phyloP scores from a whole-genome alignment of 2,329 filamentous ascomycete genomes.

The Neoascochyta sp. region DNA sequence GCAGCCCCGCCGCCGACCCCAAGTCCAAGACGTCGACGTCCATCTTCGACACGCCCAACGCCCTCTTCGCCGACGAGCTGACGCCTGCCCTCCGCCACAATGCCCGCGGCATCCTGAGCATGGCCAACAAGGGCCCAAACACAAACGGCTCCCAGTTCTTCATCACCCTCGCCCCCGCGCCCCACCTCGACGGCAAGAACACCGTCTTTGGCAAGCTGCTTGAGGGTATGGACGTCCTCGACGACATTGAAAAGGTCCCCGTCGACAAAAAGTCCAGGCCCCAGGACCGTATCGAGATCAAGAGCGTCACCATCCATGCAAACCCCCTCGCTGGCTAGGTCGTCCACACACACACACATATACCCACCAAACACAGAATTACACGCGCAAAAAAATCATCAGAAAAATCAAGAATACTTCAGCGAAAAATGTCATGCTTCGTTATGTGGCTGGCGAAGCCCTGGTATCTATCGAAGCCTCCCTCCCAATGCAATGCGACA shows the following conservation, averaged over 20 bases:
- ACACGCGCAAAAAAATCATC: neutral
- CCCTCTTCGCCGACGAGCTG: slow-evolving; percentile 76
- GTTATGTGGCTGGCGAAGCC: slow-evolving; percentile 33
- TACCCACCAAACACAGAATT: neutral
- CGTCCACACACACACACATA: neutral
- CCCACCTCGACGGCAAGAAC: slow-evolving; percentile 79
- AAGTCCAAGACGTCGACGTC: slow-evolving; percentile 64
- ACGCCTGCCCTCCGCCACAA: slow-evolving; percentile 66
- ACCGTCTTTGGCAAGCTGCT: slow-evolving; percentile 76
- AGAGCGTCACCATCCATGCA: slow-evolving; percentile 70
- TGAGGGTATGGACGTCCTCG: slow-evolving; percentile 58
- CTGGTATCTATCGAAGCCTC: slow-evolving; percentile 34
- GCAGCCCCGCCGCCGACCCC: slow-evolving; percentile 51
- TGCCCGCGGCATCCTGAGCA: slow-evolving; percentile 66
- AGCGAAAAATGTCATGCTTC: slow-evolving; percentile 14
- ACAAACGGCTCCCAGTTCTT: slow-evolving; percentile 82
- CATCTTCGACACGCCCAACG: slow-evolving; percentile 56
- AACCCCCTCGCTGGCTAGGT: slow-evolving; percentile 71
- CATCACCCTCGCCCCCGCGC: slow-evolving; percentile 70
- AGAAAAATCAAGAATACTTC: slow-evolving; percentile 2
- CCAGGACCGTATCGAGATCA: slow-evolving; percentile 62
- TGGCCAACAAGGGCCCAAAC: slow-evolving; percentile 72
- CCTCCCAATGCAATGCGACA: slow-evolving; percentile 20
- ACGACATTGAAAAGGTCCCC: slow-evolving; percentile 66
- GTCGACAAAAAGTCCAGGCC: slow-evolving; percentile 77